Conservation (phyloP, 768 basidiomycete species). For the Tricholoma hemisulphureum region DNA sequence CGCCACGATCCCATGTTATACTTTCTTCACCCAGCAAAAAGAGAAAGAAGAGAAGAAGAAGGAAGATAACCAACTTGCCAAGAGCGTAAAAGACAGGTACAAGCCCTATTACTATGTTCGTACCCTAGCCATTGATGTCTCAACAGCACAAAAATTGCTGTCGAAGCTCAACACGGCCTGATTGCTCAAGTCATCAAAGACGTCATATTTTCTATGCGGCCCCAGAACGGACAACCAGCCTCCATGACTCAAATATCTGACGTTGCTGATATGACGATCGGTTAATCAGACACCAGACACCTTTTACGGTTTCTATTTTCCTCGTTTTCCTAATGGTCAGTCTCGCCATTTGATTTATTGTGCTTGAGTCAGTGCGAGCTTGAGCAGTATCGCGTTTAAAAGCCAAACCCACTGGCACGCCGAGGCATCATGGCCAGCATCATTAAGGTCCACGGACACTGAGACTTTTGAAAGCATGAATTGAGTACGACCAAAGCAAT, state of each 20-base stretch:
- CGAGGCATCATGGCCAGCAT: too few species aligned
- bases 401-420: too few species aligned
- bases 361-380: neutral
- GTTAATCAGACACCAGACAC: slow-evolving; percentile 32
- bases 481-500: too few species aligned
- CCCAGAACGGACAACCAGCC: slow-evolving; percentile 23
- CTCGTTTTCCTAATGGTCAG: neutral
- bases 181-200: slow-evolving; percentile 94
- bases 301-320: neutral
- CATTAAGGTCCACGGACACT: too few species aligned
- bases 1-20: neutral
- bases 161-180: slow-evolving; percentile 91
- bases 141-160: slow-evolving; percentile 78
- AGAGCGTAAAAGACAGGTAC: slow-evolving; percentile 90
- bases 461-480: too few species aligned
- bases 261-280: slow-evolving; percentile 47
- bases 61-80: slow-evolving; percentile 82
- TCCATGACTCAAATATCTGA: slow-evolving; percentile 34
- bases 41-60: slow-evolving; percentile 77
- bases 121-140: neutral
- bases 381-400: neutral
- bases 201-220: slow-evolving; percentile 75
- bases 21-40: slow-evolving; percentile 32
- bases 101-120: slow-evolving; percentile 14
- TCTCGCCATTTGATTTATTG: neutral